phyloP scores from a whole-genome alignment of 352 stramenopile species.

The Hyaloperonospora brassicae region DNA sequence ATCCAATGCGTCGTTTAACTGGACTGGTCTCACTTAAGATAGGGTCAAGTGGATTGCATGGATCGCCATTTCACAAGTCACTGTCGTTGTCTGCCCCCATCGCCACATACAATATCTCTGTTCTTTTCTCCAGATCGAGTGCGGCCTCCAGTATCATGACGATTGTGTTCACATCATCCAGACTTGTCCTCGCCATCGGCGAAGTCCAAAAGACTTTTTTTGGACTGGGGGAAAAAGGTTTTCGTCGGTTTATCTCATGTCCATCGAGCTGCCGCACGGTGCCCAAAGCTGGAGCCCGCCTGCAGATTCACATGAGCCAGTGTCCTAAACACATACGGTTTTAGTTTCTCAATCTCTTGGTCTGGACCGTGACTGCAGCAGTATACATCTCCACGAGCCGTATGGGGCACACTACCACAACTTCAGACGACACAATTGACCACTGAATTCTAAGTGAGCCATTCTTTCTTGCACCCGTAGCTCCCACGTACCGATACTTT shows the following conservation, averaged over 20 bases:
- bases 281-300: slow-evolving; percentile 72
- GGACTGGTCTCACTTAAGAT: slow-evolving; percentile 49
- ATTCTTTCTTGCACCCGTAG: too few relatives aligned
- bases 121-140: slow-evolving; percentile 17
- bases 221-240: too few relatives aligned
- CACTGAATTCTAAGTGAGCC: background rate
- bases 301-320: slow-evolving; percentile 81
- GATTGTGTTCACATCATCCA: slow-evolving; percentile 23
- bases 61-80: slow-evolving; percentile 73
- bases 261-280: slow-evolving; percentile 83
- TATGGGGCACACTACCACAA: too few relatives aligned
- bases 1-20: slow-evolving; percentile 82
- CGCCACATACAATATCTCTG: slow-evolving; percentile 21
- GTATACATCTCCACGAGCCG: too few relatives aligned
- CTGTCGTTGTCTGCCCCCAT: slow-evolving; percentile 24
- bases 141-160: slow-evolving; percentile 20
- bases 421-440: background rate
- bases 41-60: slow-evolving; percentile 73
- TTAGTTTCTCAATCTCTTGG: slow-evolving; percentile 74
- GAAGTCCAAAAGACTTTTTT: slow-evolving; percentile 80
- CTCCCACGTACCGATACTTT: slow-evolving; percentile 59
- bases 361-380: slow-evolving; percentile 78
- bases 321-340: too few relatives aligned
- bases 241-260: slow-evolving; percentile 76
- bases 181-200: slow-evolving; percentile 64